Evolutionary conservation across 306 rosid genomes (phyloP).

Genomic region (Styphnolobium japonicum): DNA sequence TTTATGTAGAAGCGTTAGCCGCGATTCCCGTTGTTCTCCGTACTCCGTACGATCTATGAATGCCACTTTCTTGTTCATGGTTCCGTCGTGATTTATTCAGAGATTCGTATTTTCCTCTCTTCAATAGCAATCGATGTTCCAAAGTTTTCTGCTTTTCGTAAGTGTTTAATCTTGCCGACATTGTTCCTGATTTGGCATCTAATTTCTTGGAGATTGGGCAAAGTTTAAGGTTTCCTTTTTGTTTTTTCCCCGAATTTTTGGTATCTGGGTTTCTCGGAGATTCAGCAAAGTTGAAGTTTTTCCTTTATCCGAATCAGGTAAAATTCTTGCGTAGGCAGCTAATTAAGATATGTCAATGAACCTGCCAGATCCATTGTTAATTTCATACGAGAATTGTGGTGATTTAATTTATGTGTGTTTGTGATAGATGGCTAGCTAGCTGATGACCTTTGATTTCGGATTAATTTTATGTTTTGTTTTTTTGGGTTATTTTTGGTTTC

Average conservation of each 20-base stretch:
- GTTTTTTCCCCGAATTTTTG: too few relatives aligned
- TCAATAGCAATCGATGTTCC: not conserved
- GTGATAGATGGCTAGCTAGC: not conserved
- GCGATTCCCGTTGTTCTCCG: conserved; percentile 22
- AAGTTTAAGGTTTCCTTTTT: too few relatives aligned
- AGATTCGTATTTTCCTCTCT: not conserved
- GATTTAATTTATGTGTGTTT: not conserved
- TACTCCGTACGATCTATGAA: not conserved
- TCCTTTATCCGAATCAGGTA: conserved; percentile 38
- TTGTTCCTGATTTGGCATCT: conserved; percentile 21
- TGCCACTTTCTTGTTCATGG: not conserved
- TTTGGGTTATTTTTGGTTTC: not conserved
- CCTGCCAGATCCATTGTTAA: conserved; percentile 27
- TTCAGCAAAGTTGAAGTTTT: not conserved
- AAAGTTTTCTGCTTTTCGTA: not conserved
- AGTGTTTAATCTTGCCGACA: not conserved
- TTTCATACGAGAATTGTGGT: not conserved
- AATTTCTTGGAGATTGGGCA: not conserved
- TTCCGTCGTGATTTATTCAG: not conserved
- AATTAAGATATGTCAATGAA: not conserved
- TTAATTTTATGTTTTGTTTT: not conserved
- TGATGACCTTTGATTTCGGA: not conserved
- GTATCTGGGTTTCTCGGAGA: not conserved
- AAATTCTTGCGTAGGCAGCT: not conserved
- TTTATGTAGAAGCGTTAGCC: too few relatives aligned